Evolutionary conservation across 345 rosid species (phyloP), one percentile per base, ranked within the genome.

Genomic region (Syzygium aqueum): DNA sequence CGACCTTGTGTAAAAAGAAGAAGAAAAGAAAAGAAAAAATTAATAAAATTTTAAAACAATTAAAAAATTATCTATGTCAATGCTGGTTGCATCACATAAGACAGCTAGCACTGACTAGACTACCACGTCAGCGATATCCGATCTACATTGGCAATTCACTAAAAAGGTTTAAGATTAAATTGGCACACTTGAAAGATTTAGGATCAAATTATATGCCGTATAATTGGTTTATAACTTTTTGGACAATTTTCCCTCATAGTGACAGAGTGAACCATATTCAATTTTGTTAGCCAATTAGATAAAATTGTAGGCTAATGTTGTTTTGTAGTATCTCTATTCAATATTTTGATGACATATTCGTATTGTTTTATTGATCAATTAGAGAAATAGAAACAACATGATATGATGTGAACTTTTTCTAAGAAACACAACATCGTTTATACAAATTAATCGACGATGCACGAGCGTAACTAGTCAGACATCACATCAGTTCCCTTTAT

Each of bases 141-240:
- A 10, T 3, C 7, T 57, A 57, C 3, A 57, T 57, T 23, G 14
- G 3, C 25, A 57, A 57, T 25, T 57, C 2, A 3, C 11, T 57
- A 11, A 57, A 57, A 2, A 25, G 0, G 25, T 57, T 57, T 25
- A 25, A 3, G 6, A 57, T 1, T 25, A 57, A 57, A 57, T 57
- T 57, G 3, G 7, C 28, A 25, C 0, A 25, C 9, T 57, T 57
- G 1, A 57, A 23, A 57, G 0, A 0, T 57, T 57, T 11, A 25
- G 5, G 1, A 57, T 10, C 5, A 57, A 57, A 25, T 57, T 25
- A 57, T 0, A 6, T 0, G 0, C 0, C 1, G 3, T 57, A 0
- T 57, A 57, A 57, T 57, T 57, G 25, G 3, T 57, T 57, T 57
- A 25, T 6, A 14, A 25, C 28, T 25, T 57, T 25, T 25, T 0